These are phyloP conservation scores for Bathelium albidoporum DNA, from an alignment of 495 filamentous ascomycete species.

Conservation along the genomic window DNA sequence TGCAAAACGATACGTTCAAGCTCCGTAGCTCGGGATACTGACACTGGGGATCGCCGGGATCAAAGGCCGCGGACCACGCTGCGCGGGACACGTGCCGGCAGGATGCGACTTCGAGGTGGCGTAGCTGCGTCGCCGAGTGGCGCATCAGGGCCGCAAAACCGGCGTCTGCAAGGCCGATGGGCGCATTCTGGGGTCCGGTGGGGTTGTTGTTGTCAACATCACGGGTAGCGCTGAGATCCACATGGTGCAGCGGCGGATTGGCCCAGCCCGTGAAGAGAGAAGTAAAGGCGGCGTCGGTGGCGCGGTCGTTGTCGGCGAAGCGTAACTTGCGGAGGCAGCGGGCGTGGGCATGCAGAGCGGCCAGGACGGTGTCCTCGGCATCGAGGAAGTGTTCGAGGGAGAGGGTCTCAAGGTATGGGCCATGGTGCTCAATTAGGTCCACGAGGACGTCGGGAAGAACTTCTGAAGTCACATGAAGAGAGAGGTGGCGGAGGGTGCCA, in stretches of 20 bases:
- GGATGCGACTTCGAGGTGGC: slow-evolving; percentile 58
- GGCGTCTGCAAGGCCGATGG: slow-evolving; percentile 56
- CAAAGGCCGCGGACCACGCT: slow-evolving; percentile 63
- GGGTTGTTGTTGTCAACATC: slow-evolving; percentile 61
- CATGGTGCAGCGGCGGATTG: slow-evolving; percentile 54
- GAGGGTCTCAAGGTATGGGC: slow-evolving; percentile 55
- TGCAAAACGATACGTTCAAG: slow-evolving; percentile 71
- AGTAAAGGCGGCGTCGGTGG: slow-evolving; percentile 60
- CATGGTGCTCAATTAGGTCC: slow-evolving; percentile 47
- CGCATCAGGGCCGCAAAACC: slow-evolving; percentile 72
- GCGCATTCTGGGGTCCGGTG: slow-evolving; percentile 41
- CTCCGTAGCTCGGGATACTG: slow-evolving; percentile 55
- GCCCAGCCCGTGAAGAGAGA: slow-evolving; percentile 65
- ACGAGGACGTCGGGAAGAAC: slow-evolving; percentile 48
- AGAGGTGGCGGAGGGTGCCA: slow-evolving; percentile 55
- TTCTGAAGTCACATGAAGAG: slow-evolving; percentile 50
- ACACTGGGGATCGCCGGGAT: slow-evolving; percentile 31
- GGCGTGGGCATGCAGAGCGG: slow-evolving; percentile 58
- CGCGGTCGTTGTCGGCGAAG: slow-evolving; percentile 60
- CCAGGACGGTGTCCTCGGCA: slow-evolving; percentile 30
- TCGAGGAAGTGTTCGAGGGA: slow-evolving; percentile 49
- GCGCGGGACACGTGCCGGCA: slow-evolving; percentile 65
- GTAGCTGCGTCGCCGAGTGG: slow-evolving; percentile 59
- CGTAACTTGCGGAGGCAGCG: slow-evolving; percentile 60
- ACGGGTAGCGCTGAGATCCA: slow-evolving; percentile 65